Conservation (phyloP, 1,139 yeast genomes). For the Diutina neorugosa region DNA sequence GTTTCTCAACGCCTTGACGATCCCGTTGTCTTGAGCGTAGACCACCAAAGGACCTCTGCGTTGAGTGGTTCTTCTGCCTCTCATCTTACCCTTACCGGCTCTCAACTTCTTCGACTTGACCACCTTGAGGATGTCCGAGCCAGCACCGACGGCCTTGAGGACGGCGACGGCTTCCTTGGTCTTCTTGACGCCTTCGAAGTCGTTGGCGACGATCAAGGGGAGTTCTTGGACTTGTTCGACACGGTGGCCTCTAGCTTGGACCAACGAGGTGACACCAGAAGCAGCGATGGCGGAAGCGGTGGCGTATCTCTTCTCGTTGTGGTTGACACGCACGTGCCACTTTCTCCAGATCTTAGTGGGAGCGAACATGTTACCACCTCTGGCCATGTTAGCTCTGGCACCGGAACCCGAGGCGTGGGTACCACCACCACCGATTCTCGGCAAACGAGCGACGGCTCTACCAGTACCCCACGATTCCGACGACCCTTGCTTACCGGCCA, state of each 20-base stretch:
- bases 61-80: constrained; percentile 99
- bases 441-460: constrained; percentile 99
- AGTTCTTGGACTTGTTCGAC: constrained; percentile 97
- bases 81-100: constrained; percentile 99
- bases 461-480: constrained; percentile 99
- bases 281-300: constrained; percentile 99
- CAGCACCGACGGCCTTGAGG: constrained; percentile 98
- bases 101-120: constrained; percentile 97
- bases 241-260: constrained; percentile 99
- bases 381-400: constrained; percentile 99
- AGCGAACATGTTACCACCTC: constrained; percentile 99
- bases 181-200: constrained; percentile 85
- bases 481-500: constrained; percentile 99
- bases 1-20: constrained; percentile 98
- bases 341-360: constrained; percentile 99
- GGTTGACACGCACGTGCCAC: constrained; percentile 99
- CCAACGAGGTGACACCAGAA: constrained; percentile 95
- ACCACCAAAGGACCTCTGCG: constrained; percentile 99
- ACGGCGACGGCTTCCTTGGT: constrained; percentile 98
- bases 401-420: constrained; percentile 99
- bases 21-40: constrained; percentile 95
- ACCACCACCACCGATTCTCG: constrained; percentile 99
- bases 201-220: constrained; percentile 95
- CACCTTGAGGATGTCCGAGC: constrained; percentile 96
- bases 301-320: constrained; percentile 99